Base-by-base conservation (phyloP, 2,329 filamentous ascomycete genomes). In the Calonectria pseudoturangicola region DNA sequence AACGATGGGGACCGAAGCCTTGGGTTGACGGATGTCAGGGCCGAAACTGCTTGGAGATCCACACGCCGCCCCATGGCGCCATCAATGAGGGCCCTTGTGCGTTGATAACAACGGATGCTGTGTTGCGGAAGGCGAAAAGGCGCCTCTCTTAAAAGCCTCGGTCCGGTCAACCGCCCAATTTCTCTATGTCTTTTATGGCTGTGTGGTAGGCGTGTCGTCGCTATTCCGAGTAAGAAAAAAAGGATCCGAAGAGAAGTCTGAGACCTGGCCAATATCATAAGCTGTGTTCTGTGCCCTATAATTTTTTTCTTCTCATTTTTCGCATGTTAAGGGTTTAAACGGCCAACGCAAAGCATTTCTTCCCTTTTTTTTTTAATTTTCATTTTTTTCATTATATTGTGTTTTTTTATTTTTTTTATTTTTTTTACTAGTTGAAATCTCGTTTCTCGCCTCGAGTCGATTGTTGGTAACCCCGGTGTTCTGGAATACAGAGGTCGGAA, bases 21-120 rank as follows among this genome's bases (percentile, higher is more conserved):
- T 72, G 73, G 66, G 73, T 70, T 63, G 72, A 68, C 78, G 78
- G 78, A 80, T 80, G 78, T 70, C 71, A 80, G 78, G 78, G 73
- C 78, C 78, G 78, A 79, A 73, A 48, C 62, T 75, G 74, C 68
- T 70, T 68, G 27, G 30, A 77, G 78, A 75, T 77, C 78, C 78
- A 79, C 78, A 67, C 56, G 33, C 68, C 60, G 64, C 60, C 65
- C 62, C 62, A 68, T 73, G 68, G 62, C 66, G 66, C 60, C 64
- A 58, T 73, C 9, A 12, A 36, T 21, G 21, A 21, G 21, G 21
- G 21, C 21, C 21, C 21, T 21, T 21, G 65, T 56, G 65, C 47
- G 41, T 45, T 39, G 47, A 58, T 48, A 47, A 65, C 33, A 27
- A 66, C 13, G 30, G 16, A 27, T 16, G 27, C 9, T 58, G 56